phyloP scores from a whole-genome alignment of 352 stramenopile genomes.

The Paralagenidium karlingii region DNA sequence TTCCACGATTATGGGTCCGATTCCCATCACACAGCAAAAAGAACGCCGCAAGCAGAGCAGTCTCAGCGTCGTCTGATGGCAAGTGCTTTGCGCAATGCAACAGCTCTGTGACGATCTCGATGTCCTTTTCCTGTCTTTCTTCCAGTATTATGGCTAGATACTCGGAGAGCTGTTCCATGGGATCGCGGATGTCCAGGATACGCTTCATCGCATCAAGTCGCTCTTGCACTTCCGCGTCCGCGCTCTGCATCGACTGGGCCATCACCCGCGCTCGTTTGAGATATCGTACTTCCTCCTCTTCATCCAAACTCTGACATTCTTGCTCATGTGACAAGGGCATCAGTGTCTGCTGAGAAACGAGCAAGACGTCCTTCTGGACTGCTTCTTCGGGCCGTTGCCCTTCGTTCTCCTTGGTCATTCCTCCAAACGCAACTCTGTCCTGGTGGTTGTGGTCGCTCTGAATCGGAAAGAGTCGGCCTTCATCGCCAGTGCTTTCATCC shows the following conservation, averaged over 20 bases:
- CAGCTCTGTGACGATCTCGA: conserved; percentile 31
- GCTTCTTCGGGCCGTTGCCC: too few relatives aligned
- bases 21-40: conserved; percentile 35
- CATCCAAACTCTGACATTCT: conserved; percentile 2
- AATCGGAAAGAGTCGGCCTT: too few relatives aligned
- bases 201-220: conserved; percentile 37
- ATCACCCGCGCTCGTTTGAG: conserved; percentile 18
- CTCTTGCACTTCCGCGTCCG: conserved; percentile 16
- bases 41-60: conserved; percentile 43
- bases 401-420: too few relatives aligned
- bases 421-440: too few relatives aligned
- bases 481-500: too few relatives aligned
- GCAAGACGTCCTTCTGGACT: too few relatives aligned
- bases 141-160: conserved; percentile 42
- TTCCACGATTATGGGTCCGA: conserved; percentile 7
- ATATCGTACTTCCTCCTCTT: conserved; percentile 27
- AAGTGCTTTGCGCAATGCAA: conserved; percentile 34
- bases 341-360: too few relatives aligned
- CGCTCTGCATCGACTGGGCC: conserved; percentile 25
- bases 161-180: conserved; percentile 43
- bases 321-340: too few relatives aligned
- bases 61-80: conserved; percentile 32
- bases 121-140: conserved; percentile 10
- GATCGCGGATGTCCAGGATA: conserved; percentile 36
- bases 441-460: too few relatives aligned